A percentile compares a stretch with the other conserved stretches of the same genome.
phyloP scores from a whole-genome alignment of 2,329 filamentous ascomycete genomes.

The Hypoxylon sp. region DNA sequence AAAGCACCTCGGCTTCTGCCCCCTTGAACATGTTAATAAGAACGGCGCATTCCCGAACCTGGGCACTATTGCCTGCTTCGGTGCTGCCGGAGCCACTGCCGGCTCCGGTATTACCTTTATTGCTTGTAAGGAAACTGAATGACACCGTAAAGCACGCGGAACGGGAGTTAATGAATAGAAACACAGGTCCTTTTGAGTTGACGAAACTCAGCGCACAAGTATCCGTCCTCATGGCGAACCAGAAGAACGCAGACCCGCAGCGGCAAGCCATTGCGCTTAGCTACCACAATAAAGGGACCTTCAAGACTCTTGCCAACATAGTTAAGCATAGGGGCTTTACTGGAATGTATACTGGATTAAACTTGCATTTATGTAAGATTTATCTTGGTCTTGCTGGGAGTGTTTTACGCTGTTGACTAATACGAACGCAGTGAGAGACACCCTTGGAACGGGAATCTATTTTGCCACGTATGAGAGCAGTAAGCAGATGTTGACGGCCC shows the following conservation, averaged over 20 bases:
- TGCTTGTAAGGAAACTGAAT: constrained; percentile 70
- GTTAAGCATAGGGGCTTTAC: constrained; percentile 79
- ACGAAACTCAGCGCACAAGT: constrained; percentile 92
- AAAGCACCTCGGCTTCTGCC: constrained; percentile 76
- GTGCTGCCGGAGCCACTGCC: constrained; percentile 81
- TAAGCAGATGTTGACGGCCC: constrained; percentile 84
- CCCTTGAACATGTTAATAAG: constrained; percentile 79
- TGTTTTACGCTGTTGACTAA: constrained; percentile 37
- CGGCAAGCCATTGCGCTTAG: constrained; percentile 74
- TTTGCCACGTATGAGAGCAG: constrained; percentile 91
- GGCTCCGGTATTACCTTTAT: constrained; percentile 85
- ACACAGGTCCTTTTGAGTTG: constrained; percentile 82
- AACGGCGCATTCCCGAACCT: constrained; percentile 79
- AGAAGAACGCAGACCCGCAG: constrained; percentile 63
- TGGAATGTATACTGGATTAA: constrained; percentile 86
- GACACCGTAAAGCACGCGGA: not conserved
- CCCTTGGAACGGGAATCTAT: constrained; percentile 86
- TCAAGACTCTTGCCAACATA: constrained; percentile 82
- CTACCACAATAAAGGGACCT: constrained; percentile 83
- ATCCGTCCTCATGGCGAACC: constrained; percentile 79
- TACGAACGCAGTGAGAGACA: constrained; percentile 77
- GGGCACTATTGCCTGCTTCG: constrained; percentile 82
- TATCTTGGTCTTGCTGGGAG: not conserved
- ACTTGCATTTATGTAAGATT: constrained; percentile 79
- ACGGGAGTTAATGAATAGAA: constrained; percentile 33